A percentile compares a stretch with the other conserved stretches of the same genome.
Evolutionary conservation across 148 eudicot species (phyloP).

Genomic region (Limonium bicolor): DNA sequence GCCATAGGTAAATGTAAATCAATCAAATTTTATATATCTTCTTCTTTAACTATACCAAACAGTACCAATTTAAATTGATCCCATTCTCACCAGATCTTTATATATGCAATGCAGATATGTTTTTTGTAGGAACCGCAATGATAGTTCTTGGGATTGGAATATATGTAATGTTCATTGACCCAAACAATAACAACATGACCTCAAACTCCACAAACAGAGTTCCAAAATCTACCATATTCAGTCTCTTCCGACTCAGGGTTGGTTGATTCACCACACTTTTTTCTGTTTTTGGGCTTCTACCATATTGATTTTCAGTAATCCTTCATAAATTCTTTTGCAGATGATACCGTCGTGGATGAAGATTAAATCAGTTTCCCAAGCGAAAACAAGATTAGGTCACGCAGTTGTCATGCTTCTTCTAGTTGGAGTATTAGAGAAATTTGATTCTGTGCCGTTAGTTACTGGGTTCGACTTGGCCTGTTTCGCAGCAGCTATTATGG

Average conservation of each 20-base stretch:
- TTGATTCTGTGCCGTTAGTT: slow-evolving; percentile 38
- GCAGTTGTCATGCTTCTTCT: slow-evolving; percentile 54
- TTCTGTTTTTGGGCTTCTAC: background rate
- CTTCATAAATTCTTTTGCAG: slow-evolving; percentile 10
- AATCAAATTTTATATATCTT: no score
- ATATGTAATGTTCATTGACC: slow-evolving; percentile 51
- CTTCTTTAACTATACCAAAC: no score
- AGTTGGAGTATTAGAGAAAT: slow-evolving; percentile 58
- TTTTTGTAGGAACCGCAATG: slow-evolving; percentile 54
- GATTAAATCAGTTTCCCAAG: slow-evolving; percentile 30
- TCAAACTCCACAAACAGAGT: slow-evolving; percentile 1
- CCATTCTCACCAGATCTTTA: slow-evolving; percentile 1
- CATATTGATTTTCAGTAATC: background rate
- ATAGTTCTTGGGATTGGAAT: slow-evolving; percentile 53
- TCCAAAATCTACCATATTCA: slow-evolving; percentile 26
- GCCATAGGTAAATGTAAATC: slow-evolving; percentile 36
- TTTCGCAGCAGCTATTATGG: slow-evolving; percentile 45
- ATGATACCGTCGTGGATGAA: slow-evolving; percentile 33
- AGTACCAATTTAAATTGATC: no score
- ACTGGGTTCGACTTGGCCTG: slow-evolving; percentile 54
- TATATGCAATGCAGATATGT: slow-evolving; percentile 45
- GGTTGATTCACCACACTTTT: background rate
- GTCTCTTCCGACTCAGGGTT: slow-evolving; percentile 35
- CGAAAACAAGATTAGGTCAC: slow-evolving; percentile 58
- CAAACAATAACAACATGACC: slow-evolving; percentile 6